Percentiles rank a stretch among this genome's conserved stretches.
Evolutionary conservation across 179 eudicot species (phyloP).

Genomic region (Corrigiola litoralis): DNA sequence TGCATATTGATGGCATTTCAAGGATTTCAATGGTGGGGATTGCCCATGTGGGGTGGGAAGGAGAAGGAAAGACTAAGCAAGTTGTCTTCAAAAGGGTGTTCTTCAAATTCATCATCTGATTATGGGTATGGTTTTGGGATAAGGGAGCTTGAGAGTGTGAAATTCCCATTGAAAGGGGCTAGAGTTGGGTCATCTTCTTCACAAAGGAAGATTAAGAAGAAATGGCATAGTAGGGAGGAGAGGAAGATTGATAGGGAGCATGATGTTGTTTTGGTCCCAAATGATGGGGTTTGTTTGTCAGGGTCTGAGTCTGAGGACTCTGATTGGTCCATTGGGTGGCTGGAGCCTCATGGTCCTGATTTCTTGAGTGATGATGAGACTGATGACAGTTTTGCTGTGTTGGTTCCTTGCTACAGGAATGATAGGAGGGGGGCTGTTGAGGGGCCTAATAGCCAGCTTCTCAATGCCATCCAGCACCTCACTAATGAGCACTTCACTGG

Average conservation of each 20-base stretch:
- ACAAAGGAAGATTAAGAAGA: conserved; percentile 50
- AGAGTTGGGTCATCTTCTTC: conserved; percentile 29
- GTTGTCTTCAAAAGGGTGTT: conserved; percentile 28
- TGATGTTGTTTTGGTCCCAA: conserved; percentile 83
- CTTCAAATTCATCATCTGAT: conserved; percentile 38
- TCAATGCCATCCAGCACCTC: conserved; percentile 45
- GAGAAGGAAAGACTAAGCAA: conserved; percentile 41
- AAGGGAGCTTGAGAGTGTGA: conserved; percentile 50
- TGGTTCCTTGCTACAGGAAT: conserved; percentile 75
- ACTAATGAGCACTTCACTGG: conserved; percentile 57
- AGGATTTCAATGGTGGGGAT: conserved; percentile 52
- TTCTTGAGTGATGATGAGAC: conserved; percentile 74
- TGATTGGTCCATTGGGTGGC: conserved; percentile 95
- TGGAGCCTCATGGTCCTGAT: conserved; percentile 76
- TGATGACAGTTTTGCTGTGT: conserved; percentile 78
- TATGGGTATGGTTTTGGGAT: conserved; percentile 34
- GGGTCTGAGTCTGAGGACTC: conserved; percentile 87
- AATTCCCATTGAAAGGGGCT: conserved; percentile 37
- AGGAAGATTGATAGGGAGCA: conserved; percentile 68
- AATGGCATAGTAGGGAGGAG: conserved; percentile 64
- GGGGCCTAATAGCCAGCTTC: conserved; percentile 34
- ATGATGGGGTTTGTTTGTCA: conserved; percentile 69
- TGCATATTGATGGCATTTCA: conserved; percentile 45
- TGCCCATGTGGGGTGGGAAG: conserved; percentile 30
- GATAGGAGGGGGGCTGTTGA: conserved; percentile 36